Evolutionary conservation across 371 early-diverging fungal species (phyloP).

Genomic region (Lichtheimia ornata): DNA sequence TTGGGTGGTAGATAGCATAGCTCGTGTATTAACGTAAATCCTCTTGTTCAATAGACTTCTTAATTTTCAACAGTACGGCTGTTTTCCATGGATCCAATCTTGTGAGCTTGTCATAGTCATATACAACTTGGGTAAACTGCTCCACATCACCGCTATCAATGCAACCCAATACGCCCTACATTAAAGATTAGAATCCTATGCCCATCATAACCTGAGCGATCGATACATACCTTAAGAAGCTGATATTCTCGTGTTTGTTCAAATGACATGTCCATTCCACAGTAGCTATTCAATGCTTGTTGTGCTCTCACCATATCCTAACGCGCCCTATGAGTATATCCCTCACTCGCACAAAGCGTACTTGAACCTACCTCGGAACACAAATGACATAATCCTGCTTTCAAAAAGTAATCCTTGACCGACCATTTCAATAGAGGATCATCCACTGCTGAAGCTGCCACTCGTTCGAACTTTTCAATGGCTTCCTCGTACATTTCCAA

Average conservation of each 20-base stretch:
- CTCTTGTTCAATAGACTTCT: conserved; percentile 52
- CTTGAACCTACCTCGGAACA: conserved; percentile 58
- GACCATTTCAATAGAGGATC: conserved; percentile 93
- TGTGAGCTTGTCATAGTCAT: conserved; percentile 85
- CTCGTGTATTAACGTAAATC: conserved; percentile 31
- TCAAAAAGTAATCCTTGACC: conserved; percentile 91
- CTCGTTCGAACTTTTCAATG: conserved; percentile 84
- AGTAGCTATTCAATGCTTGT: conserved; percentile 44
- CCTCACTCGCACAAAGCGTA: not conserved
- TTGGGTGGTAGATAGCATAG: too few species aligned
- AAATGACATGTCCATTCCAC: conserved; percentile 83
- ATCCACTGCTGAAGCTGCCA: conserved; percentile 82
- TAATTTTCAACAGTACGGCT: conserved; percentile 83
- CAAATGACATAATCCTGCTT: conserved; percentile 91
- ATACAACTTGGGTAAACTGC: conserved; percentile 78
- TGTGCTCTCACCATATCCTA: conserved; percentile 41
- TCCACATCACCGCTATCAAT: conserved; percentile 82
- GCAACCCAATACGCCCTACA: conserved; percentile 70
- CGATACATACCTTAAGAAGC: conserved; percentile 63
- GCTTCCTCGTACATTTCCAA: conserved; percentile 87
- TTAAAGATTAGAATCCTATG: not conserved
- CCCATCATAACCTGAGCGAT: not conserved
- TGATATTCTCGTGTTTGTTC: conserved; percentile 81
- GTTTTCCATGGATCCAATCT: conserved; percentile 97
- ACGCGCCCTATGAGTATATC: not conserved